Evolutionary conservation across 2,329 filamentous ascomycete species (phyloP).

Genomic region (Thielaviopsis musarum): DNA sequence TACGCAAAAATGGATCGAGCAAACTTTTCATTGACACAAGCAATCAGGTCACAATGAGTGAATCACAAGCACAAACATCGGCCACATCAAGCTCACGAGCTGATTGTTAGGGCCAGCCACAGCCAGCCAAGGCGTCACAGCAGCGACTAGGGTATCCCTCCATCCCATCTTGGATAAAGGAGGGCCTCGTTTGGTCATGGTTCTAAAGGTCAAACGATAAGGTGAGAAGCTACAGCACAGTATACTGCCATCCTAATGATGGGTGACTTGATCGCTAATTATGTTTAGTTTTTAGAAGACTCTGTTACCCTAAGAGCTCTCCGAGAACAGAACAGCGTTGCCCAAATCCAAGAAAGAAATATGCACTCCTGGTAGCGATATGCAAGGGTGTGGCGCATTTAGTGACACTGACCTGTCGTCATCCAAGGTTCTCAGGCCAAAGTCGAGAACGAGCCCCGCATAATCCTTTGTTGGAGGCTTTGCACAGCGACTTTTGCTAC

Average conservation of each 20-base stretch:
- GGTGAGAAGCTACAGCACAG: neutral
- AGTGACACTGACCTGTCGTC: constrained; percentile 6
- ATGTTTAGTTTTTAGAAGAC: no score
- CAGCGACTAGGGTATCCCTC: neutral
- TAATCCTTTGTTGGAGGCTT: neutral
- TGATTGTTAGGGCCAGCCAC: neutral
- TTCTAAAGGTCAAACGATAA: neutral
- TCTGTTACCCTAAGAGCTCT: neutral
- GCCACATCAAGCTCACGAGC: neutral
- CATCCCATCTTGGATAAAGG: neutral
- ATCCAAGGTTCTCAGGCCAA: neutral
- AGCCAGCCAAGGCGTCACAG: neutral
- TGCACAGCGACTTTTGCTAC: neutral
- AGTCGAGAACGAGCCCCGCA: neutral
- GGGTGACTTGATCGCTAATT: neutral
- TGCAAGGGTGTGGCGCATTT: constrained; percentile 9
- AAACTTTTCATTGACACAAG: no score
- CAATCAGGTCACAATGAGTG: no score
- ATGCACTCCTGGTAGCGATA: neutral
- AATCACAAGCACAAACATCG: neutral
- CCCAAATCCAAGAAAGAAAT: neutral
- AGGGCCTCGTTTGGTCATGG: neutral
- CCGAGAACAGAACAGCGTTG: neutral
- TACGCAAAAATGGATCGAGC: no score
- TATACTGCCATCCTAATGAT: neutral